Conservation (phyloP, 176 grass and related monocot species). For the Oryza glaberrima region DNA sequence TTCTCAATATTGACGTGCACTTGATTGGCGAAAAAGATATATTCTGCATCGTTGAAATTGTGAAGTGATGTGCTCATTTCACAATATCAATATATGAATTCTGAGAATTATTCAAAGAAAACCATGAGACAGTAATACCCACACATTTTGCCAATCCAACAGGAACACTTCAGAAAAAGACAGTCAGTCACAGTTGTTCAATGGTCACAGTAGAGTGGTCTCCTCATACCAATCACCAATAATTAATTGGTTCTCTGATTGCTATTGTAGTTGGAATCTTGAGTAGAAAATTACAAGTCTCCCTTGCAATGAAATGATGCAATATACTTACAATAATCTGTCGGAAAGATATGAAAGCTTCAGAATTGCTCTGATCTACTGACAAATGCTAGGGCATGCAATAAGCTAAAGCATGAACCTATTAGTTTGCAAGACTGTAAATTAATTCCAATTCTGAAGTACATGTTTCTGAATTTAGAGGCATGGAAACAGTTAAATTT, state of each 20-base stretch:
- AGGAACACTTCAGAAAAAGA: slow-evolving; percentile 33
- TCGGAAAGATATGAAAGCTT: slow-evolving; percentile 16
- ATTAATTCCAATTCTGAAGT: not conserved
- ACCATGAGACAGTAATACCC: not conserved
- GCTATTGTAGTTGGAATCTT: slow-evolving; percentile 31
- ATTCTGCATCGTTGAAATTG: slow-evolving; percentile 26
- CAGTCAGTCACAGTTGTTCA: slow-evolving; percentile 12
- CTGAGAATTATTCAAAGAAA: not conserved
- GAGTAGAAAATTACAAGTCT: slow-evolving; percentile 32
- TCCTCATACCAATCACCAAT: slow-evolving; percentile 39
- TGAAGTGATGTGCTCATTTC: not conserved
- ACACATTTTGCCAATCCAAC: slow-evolving; percentile 9
- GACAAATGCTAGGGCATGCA: not conserved
- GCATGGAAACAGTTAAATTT: not conserved
- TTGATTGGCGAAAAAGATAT: slow-evolving; percentile 27
- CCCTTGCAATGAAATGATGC: slow-evolving; percentile 31
- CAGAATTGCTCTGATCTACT: slow-evolving; percentile 24
- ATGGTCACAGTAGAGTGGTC: slow-evolving; percentile 32
- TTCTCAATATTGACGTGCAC: slow-evolving; percentile 8
- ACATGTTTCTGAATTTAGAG: slow-evolving; percentile 20
- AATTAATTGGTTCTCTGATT: slow-evolving; percentile 35
- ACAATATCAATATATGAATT: slow-evolving; percentile 11
- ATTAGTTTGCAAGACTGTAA: not conserved
- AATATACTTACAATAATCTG: slow-evolving; percentile 17
- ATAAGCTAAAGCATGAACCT: not conserved